phyloP scores from a whole-genome alignment of 306 rosid genomes.

The Prunus padus region DNA sequence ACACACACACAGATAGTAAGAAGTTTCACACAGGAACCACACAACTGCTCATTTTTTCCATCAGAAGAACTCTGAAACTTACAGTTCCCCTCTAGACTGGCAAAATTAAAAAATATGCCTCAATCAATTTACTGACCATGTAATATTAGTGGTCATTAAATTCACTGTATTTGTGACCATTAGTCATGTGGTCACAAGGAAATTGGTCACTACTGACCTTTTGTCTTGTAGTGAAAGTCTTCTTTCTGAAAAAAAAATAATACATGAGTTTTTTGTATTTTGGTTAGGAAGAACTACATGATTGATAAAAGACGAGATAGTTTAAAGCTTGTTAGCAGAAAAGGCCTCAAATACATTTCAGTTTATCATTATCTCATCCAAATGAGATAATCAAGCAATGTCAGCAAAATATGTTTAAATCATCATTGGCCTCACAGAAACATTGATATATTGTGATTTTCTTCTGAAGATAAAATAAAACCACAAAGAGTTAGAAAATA shows the following conservation, averaged over 20 bases:
- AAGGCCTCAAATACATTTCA: background rate
- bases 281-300: too few species aligned
- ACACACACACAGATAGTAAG: background rate
- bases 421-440: background rate
- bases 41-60: constrained; percentile 19
- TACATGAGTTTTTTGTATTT: too few species aligned
- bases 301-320: too few species aligned
- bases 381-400: background rate
- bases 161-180: too few species aligned
- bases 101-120: too few species aligned
- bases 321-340: background rate
- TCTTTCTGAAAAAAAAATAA: too few species aligned
- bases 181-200: too few species aligned
- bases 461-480: background rate
- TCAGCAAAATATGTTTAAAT: background rate
- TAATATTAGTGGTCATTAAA: too few species aligned
- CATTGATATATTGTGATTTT: background rate
- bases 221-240: too few species aligned
- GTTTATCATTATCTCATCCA: background rate
- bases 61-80: constrained; percentile 18
- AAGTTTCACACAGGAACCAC: constrained; percentile 26
- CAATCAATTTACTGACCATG: too few species aligned
- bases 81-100: constrained; percentile 31
- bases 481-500: background rate
- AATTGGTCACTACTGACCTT: too few species aligned